These are phyloP conservation scores for Pythium myriotylum DNA, from an alignment of 352 stramenopile species.

Conservation along the genomic window DNA sequence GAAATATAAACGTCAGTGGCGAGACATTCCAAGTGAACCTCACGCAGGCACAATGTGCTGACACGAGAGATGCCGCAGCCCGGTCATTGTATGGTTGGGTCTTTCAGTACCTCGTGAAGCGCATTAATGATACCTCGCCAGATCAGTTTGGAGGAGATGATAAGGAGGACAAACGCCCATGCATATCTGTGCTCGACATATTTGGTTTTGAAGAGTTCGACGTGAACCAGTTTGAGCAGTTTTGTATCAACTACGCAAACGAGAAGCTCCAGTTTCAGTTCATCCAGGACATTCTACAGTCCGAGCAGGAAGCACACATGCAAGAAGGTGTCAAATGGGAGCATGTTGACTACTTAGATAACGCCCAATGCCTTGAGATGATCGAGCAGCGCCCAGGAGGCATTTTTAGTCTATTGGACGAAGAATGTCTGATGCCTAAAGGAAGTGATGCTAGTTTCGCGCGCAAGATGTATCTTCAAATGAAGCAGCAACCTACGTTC, in stretches of 20 bases:
- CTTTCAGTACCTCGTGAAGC: slow-evolving; percentile 84
- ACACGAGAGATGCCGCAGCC: slow-evolving; percentile 72
- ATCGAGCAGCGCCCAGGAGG: slow-evolving; percentile 77
- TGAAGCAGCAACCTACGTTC: slow-evolving; percentile 62
- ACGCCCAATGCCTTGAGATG: slow-evolving; percentile 78
- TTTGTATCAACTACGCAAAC: slow-evolving; percentile 94
- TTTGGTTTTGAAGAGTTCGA: slow-evolving; percentile 92
- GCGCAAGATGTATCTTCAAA: slow-evolving; percentile 73
- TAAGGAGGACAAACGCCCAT: slow-evolving; percentile 33
- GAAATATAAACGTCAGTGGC: slow-evolving; percentile 72
- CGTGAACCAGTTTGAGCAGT: slow-evolving; percentile 90
- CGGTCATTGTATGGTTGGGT: slow-evolving; percentile 81
- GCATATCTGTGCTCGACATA: slow-evolving; percentile 89
- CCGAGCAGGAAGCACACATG: slow-evolving; percentile 75
- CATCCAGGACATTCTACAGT: slow-evolving; percentile 78
- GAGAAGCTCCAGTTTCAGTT: slow-evolving; percentile 90
- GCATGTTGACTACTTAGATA: slow-evolving; percentile 74
- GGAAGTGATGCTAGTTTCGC: slow-evolving; percentile 76
- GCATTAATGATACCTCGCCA: slow-evolving; percentile 60
- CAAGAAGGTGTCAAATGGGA: slow-evolving; percentile 75
- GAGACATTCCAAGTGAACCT: slow-evolving; percentile 73
- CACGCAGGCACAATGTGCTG: slow-evolving; percentile 61
- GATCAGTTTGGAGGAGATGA: slow-evolving; percentile 13
- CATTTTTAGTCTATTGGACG: slow-evolving; percentile 82
- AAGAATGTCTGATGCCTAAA: slow-evolving; percentile 85